Evolutionary conservation across 2,329 filamentous ascomycete genomes (phyloP).

Genomic region (Aspergillus fumigatiaffinis): DNA sequence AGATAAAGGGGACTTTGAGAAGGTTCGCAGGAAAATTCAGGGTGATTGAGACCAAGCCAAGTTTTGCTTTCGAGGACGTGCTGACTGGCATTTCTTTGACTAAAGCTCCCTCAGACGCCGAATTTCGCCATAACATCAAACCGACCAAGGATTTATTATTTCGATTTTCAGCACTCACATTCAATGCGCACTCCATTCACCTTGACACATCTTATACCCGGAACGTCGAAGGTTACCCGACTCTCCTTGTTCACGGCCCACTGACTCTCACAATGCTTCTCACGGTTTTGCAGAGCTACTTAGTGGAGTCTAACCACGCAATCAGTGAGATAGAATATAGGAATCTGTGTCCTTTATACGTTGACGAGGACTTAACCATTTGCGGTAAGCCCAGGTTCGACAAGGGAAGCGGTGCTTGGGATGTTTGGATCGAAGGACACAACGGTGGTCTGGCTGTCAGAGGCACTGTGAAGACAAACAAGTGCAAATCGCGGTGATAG

Average conservation of each 20-base stretch:
- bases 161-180: conserved; percentile 84
- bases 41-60: conserved; percentile 22
- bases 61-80: conserved; percentile 8
- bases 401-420: conserved; percentile 47
- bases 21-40: conserved; percentile 29
- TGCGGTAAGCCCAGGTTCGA: conserved; percentile 56
- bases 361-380: conserved; percentile 64
- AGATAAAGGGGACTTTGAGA: conserved; percentile 22
- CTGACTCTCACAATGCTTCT: conserved; percentile 75
- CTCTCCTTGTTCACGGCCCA: conserved; percentile 82
- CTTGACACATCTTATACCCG: conserved; percentile 69
- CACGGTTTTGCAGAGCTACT: conserved; percentile 58
- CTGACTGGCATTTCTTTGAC: conserved; percentile 14
- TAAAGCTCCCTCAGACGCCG: conserved; percentile 48
- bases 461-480: conserved; percentile 42
- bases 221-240: conserved; percentile 67
- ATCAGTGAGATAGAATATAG: conserved; percentile 67
- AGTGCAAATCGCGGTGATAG: not conserved
- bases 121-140: conserved; percentile 56
- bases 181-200: conserved; percentile 91
- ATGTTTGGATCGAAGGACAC: conserved; percentile 63
- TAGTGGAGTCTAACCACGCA: conserved; percentile 31
- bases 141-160: conserved; percentile 74
- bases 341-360: conserved; percentile 79
- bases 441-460: conserved; percentile 62